phyloP scores from a whole-genome alignment of 2,329 filamentous ascomycete species.

The Pseudocercospora musae region DNA sequence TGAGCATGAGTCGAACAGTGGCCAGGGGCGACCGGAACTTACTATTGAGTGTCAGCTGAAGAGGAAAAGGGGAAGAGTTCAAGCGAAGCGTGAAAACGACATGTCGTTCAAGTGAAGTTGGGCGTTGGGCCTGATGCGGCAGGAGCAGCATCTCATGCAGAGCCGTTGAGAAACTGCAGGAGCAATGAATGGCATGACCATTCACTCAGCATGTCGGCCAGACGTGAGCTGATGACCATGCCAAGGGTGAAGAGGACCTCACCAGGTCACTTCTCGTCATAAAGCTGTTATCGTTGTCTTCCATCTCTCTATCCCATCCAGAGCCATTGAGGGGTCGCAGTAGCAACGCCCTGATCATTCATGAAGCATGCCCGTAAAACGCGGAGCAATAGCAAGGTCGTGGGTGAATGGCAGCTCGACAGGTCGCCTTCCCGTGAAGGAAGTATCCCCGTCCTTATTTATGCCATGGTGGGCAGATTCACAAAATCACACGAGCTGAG shows the following conservation, averaged over 20 bases:
- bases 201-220: not conserved
- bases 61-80: not conserved
- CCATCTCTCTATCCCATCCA: not conserved
- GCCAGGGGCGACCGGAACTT: not conserved
- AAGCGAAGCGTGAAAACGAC: not conserved
- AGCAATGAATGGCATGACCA: not conserved
- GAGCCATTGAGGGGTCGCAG: no score
- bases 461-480: not conserved
- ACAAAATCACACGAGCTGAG: not conserved
- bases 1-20: not conserved
- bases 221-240: not conserved
- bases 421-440: no score
- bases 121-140: not conserved
- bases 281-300: not conserved
- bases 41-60: constrained; percentile 6
- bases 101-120: not conserved
- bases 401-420: no score
- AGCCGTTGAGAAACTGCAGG: not conserved
- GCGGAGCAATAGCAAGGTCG: no score
- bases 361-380: no score
- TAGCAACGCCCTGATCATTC: no score
- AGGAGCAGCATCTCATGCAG: not conserved
- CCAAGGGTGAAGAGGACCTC: not conserved
- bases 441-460: no score
- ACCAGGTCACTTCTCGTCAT: not conserved